Conservation (phyloP, 2,329 filamentous ascomycete species). For the Samsoniella hepiali region DNA sequence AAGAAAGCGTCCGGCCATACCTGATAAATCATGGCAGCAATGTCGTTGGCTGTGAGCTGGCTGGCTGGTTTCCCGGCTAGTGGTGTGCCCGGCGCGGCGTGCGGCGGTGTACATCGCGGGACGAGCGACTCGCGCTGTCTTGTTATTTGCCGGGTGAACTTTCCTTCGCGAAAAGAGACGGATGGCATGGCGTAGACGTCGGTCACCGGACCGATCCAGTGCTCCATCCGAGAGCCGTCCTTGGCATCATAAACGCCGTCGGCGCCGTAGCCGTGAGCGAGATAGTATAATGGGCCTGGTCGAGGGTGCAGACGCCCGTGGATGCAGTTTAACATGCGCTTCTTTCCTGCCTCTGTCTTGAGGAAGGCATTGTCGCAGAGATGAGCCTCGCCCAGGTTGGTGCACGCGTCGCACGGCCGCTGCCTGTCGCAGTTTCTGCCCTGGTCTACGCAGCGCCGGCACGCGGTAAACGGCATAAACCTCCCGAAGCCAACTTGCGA, state of each 20-base stretch:
- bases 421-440: conserved; percentile 34
- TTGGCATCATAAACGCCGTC: conserved; percentile 29
- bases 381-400: conserved; percentile 21
- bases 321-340: conserved; percentile 21
- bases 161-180: neutral
- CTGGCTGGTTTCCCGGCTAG: conserved; percentile 13
- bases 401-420: conserved; percentile 38
- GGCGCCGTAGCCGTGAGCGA: conserved; percentile 30
- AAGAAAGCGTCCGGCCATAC: neutral
- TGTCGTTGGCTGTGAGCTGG: neutral
- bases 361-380: conserved; percentile 21
- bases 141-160: neutral
- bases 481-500: conserved; percentile 32
- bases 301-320: conserved; percentile 18
- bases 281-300: conserved; percentile 35
- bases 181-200: neutral
- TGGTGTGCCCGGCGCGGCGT: neutral
- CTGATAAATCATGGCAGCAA: neutral
- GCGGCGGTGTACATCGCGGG: neutral
- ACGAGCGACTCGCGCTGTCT: neutral
- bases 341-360: conserved; percentile 4
- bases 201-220: conserved; percentile 27
- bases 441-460: conserved; percentile 24
- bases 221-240: conserved; percentile 25
- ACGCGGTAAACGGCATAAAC: conserved; percentile 27